Evolutionary conservation across 495 filamentous ascomycete genomes (phyloP).

Genomic region (Oleoguttula mirabilis): DNA sequence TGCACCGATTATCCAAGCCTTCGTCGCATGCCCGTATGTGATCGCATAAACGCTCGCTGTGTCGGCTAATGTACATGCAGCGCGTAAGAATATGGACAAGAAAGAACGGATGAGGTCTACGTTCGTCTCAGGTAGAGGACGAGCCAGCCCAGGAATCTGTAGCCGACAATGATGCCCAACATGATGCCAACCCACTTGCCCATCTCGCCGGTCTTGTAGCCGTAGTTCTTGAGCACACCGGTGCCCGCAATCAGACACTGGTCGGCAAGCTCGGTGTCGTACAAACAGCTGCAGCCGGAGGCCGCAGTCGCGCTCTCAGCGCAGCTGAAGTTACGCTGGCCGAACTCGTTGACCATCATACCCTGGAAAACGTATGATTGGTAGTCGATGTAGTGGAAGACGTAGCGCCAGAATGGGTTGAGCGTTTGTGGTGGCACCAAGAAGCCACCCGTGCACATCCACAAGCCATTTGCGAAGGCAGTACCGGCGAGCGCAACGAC

Average conservation of each 20-base stretch:
- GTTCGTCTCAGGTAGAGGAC: slow-evolving; percentile 26
- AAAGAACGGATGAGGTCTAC: too few species aligned
- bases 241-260: slow-evolving; percentile 57
- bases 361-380: slow-evolving; percentile 74
- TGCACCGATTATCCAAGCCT: too few species aligned
- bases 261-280: slow-evolving; percentile 44
- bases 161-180: slow-evolving; percentile 58
- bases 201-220: slow-evolving; percentile 48
- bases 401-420: slow-evolving; percentile 75
- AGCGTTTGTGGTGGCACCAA: slow-evolving; percentile 56
- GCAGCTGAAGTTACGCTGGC: slow-evolving; percentile 48
- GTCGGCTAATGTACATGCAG: too few species aligned
- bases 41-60: too few species aligned
- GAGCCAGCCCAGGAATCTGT: slow-evolving; percentile 50
- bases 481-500: slow-evolving; percentile 63
- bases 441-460: slow-evolving; percentile 78
- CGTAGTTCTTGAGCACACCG: slow-evolving; percentile 54
- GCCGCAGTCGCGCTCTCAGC: slow-evolving; percentile 19
- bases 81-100: too few species aligned
- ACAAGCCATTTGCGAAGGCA: slow-evolving; percentile 73
- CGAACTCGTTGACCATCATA: slow-evolving; percentile 85
- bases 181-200: slow-evolving; percentile 67
- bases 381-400: slow-evolving; percentile 76
- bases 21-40: too few species aligned
- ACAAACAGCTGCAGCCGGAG: slow-evolving; percentile 54